A percentile compares a stretch with the other conserved stretches of the same genome.
These are phyloP conservation scores for Fusarium sp. DNA, from an alignment of 2,329 filamentous ascomycete species.

Conservation along the genomic window DNA sequence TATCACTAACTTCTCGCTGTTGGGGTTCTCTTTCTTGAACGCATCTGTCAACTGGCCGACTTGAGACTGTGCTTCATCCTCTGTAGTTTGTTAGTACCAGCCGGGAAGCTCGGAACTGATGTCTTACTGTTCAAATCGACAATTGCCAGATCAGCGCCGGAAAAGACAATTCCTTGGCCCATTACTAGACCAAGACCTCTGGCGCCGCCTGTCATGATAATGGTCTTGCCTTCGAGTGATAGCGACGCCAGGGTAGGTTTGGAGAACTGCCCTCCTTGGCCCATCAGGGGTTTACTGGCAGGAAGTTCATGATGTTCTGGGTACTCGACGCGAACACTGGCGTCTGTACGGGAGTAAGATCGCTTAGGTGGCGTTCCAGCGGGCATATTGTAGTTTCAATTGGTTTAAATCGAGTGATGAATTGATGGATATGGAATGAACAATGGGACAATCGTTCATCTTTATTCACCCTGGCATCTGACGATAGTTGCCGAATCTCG, in stretches of 20 bases:
- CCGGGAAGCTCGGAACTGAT: background rate
- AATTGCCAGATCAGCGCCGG: constrained; percentile 88
- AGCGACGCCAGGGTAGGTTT: constrained; percentile 87
- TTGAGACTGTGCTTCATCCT: constrained; percentile 84
- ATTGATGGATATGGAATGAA: rapidly evolving
- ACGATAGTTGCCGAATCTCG: constrained; percentile 6
- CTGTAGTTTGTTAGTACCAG: constrained; percentile 57
- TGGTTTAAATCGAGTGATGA: background rate
- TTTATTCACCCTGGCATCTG: constrained; percentile 14
- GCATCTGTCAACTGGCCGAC: constrained; percentile 78
- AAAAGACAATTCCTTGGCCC: constrained; percentile 89
- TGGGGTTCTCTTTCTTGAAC: constrained; percentile 83
- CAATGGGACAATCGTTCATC: background rate
- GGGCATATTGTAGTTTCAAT: constrained; percentile 15
- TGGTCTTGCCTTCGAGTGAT: constrained; percentile 85
- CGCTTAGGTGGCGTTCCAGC: constrained; percentile 31
- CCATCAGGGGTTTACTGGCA: constrained; percentile 75
- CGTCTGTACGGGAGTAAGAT: constrained; percentile 80
- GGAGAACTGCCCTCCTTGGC: constrained; percentile 82
- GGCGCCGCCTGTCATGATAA: constrained; percentile 89
- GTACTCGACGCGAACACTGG: constrained; percentile 81
- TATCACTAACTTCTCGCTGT: constrained; percentile 69
- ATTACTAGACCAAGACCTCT: constrained; percentile 91
- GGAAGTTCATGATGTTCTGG: constrained; percentile 80
- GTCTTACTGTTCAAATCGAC: constrained; percentile 89